Evolutionary conservation across 2,329 filamentous ascomycete genomes (phyloP), one percentile per base, ranked within the genome.

Genomic region (Hypoxylon sp.): DNA sequence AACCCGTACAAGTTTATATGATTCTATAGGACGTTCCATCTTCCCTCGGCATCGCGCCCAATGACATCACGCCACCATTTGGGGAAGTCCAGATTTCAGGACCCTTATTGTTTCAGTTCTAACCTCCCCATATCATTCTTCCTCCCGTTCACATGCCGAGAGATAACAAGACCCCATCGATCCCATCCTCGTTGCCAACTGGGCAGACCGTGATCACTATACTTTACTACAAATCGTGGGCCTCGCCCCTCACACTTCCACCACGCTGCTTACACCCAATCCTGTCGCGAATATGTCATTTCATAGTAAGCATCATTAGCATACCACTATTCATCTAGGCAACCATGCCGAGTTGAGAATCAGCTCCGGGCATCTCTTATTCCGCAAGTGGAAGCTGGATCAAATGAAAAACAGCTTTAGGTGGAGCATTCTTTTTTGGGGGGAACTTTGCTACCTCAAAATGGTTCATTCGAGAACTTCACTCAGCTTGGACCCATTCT

Each of bases 211-310:
- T 66, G 35, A 69, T 61, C 59, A 64, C 59, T 59, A 63, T 61
- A 54, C 55, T 70, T 70, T 71, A 71, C 69, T 71, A 70, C 44
- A 50, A 50, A 47, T 55, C 59, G 57, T 52, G 65, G 62, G 66
- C 52, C 59, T 55, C 9, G 14, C 55, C 2, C 2, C 37, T 60
- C 62, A 44, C 22, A 44, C 17, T 58, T 46, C 44, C 61, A 59
- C 57, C 51, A 67, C 60, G 59, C 57, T 64, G 63, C 66, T 67
- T 53, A 67, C 66, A 65, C 58, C 24, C 59, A 42, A 33, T 57
- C 24, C 19, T 19, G 53, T 51, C 55, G 13, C 61, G 37, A 60
- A 42, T 50, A 48, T 6, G 35, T 31, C 54, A 31, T 39, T 29
- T 60, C 67, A 51, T 69, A 71, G 69, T 71, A 71, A 71, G 69